A percentile compares a stretch with the other conserved stretches of the same genome.
phyloP scores from a whole-genome alignment of 106 monocot species.

The Gastrodia elata region DNA sequence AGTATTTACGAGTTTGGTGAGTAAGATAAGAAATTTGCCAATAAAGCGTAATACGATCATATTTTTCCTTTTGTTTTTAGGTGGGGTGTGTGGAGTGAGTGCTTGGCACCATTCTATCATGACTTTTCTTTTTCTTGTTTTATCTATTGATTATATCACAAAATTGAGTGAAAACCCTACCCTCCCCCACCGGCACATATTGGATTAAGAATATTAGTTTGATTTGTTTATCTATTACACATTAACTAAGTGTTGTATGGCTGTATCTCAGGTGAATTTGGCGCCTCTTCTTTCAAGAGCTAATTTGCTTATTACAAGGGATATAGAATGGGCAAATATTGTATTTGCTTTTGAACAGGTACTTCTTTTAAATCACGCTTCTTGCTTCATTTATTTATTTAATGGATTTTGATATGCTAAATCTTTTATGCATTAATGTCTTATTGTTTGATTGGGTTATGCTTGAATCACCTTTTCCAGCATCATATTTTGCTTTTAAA shows the following conservation, averaged over 20 bases:
- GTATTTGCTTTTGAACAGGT: slow-evolving; percentile 99
- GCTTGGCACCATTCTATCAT: no score
- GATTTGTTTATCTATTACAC: neutral
- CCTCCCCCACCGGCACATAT: neutral
- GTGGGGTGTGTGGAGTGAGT: neutral
- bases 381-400: neutral
- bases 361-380: slow-evolving; percentile 1
- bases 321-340: slow-evolving; percentile 98
- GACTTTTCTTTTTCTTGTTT: neutral
- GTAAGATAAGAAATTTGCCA: neutral
- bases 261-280: slow-evolving; percentile 40
- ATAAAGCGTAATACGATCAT: neutral
- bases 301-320: slow-evolving; percentile 86
- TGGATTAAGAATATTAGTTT: neutral
- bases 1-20: neutral
- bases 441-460: neutral
- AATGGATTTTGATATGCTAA: neutral
- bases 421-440: neutral
- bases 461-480: neutral
- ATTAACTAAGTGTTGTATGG: neutral
- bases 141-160: neutral
- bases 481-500: neutral
- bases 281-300: slow-evolving; percentile 67
- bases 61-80: neutral
- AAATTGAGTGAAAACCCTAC: neutral